Base-by-base conservation (phyloP, 2,329 filamentous ascomycete species). In the Xylaria multiplex region DNA sequence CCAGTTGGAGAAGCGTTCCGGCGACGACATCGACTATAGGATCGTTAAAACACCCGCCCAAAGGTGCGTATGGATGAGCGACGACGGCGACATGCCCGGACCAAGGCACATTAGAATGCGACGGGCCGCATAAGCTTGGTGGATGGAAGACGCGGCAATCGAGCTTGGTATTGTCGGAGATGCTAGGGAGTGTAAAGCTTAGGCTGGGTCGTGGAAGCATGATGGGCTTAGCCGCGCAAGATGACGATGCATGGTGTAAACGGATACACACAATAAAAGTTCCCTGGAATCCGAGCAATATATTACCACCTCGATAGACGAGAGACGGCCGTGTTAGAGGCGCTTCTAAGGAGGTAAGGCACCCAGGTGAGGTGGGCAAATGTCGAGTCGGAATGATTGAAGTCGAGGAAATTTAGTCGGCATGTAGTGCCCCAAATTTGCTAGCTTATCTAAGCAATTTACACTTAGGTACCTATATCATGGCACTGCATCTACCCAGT, bases 1-100 rank as follows among this genome's bases (percentile, higher is more conserved):
- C 92, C 59, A 84, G 80, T 4, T 84, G 81, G n/a, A 97, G 77
- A 52, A 97, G 82, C 64, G 90, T 85, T 1, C 82, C 81, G 0
- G 86, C 88, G 2, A 91, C 80, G 8, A 88, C 82, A n/a, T 87
- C 83, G 1, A 98, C 90, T 0, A 97, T 84, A 0, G 87, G 86
- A 76, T 98, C 94, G 76, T 98, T 92, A 75, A 89, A 96, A 77
- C 83, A 89, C 5, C 95, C 96, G 4, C 96, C 96, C 58, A 98
- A 82, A 0, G 93, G 90, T 40, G 93, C 93, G 76, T 98, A 98
- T 0, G 96, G 95, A 78, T 98, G 96, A 13, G 94, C 94, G 45
- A 98, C 81, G 37, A 76, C 66, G 52, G 85, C 86, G 16, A 83
- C 84, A 69, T 88, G 80, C 55, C 79, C 80, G 48, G 71, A 75